Percentiles rank a stretch among this genome's conserved stretches.
phyloP scores from a whole-genome alignment of 2,329 filamentous ascomycete genomes.

The Venturiaceae sp. region DNA sequence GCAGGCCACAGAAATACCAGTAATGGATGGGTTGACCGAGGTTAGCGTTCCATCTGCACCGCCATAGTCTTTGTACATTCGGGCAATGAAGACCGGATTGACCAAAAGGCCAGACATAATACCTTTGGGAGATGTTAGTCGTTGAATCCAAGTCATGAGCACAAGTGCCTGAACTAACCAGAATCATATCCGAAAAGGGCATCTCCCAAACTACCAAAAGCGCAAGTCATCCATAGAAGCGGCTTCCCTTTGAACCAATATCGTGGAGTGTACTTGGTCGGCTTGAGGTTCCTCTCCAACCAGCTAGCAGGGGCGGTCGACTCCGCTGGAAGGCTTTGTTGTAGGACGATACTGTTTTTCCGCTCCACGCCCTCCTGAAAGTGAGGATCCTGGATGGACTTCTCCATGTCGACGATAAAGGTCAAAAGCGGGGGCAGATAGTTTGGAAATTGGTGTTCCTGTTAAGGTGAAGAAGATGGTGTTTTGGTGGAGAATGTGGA shows the following conservation, averaged over 20 bases:
- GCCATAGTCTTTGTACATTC: constrained; percentile 28
- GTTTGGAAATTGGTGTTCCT: too few species aligned
- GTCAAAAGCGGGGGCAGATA: too few species aligned
- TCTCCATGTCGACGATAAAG: background rate
- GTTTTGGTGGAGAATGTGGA: too few species aligned
- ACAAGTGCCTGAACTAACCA: constrained; percentile 16
- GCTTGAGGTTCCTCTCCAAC: constrained; percentile 26
- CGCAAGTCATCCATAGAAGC: constrained; percentile 29
- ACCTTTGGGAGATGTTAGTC: constrained; percentile 15
- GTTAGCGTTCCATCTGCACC: constrained; percentile 22
- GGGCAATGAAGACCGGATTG: constrained; percentile 28
- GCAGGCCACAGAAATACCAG: constrained; percentile 17
- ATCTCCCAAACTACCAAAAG: constrained; percentile 30
- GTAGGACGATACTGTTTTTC: background rate
- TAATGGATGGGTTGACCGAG: constrained; percentile 26
- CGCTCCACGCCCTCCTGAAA: background rate
- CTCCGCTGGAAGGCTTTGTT: constrained; percentile 9
- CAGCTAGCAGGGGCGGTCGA: constrained; percentile 16
- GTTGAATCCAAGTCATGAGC: background rate
- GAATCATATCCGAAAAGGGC: constrained; percentile 32
- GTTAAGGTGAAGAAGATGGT: too few species aligned
- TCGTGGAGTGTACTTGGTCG: constrained; percentile 23
- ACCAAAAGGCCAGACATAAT: constrained; percentile 31
- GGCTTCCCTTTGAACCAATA: constrained; percentile 27
- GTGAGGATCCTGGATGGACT: background rate